A percentile compares a stretch with the other conserved stretches of the same genome.
Conservation (phyloP, 2,329 filamentous ascomycete species). For the Corinectria fuckeliana region DNA sequence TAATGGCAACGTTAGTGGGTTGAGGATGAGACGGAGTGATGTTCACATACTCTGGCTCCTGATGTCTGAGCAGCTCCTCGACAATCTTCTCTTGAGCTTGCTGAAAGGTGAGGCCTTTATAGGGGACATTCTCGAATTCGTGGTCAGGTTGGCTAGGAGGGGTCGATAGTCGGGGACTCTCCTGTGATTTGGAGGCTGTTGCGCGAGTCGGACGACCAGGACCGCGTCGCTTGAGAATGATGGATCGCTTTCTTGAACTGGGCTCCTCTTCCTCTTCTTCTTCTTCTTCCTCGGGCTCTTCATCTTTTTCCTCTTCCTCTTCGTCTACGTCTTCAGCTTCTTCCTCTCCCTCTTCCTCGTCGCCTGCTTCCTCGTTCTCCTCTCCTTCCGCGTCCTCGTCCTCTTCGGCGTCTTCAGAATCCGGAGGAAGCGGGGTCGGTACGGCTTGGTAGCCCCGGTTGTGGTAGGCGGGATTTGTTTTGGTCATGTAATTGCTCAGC, state of each 20-base stretch:
- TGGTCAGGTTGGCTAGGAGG: constrained; percentile 55
- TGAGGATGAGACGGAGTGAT: neutral
- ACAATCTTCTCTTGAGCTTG: constrained; percentile 87
- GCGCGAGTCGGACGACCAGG: constrained; percentile 45
- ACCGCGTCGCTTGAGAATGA: constrained; percentile 48
- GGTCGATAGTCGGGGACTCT: constrained; percentile 45
- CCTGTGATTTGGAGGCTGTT: constrained; percentile 39
- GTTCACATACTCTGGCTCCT: constrained; percentile 66
- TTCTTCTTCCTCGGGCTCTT: constrained; percentile 39
- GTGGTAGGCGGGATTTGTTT: constrained; percentile 83
- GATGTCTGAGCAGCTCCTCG: constrained; percentile 73
- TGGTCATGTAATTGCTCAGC: constrained; percentile 86
- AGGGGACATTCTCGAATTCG: constrained; percentile 64
- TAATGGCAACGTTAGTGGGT: constrained; percentile 48
- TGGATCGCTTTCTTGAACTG: constrained; percentile 45
- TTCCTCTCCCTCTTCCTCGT: constrained; percentile 39
- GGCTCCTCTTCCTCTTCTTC: constrained; percentile 39
- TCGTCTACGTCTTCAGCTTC: constrained; percentile 34
- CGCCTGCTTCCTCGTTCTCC: constrained; percentile 40
- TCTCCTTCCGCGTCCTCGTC: constrained; percentile 44
- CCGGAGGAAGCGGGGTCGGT: constrained; percentile 71
- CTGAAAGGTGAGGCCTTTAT: constrained; percentile 78
- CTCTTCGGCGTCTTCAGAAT: constrained; percentile 39
- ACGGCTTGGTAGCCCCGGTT: constrained; percentile 71
- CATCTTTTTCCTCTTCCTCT: constrained; percentile 41